Conservation (phyloP, 228 moss, liverwort and hornwort genomes). For the Sphagnum magellanicum region DNA sequence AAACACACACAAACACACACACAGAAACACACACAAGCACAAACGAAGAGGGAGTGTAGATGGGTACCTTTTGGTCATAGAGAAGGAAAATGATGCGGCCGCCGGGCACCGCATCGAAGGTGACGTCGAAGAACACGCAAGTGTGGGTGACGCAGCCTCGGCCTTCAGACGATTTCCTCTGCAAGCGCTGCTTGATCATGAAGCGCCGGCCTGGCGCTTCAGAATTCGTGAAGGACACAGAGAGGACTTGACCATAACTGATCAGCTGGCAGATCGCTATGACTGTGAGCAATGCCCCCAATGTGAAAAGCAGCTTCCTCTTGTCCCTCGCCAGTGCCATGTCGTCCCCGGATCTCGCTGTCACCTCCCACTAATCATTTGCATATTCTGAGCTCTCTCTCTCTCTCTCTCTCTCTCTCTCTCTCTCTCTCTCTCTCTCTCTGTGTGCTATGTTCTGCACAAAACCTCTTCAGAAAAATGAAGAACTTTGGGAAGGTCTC, state of each 20-base stretch:
- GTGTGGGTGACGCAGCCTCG: conserved; percentile 46
- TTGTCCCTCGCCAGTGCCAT: conserved; percentile 62
- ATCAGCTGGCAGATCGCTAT: conserved; percentile 50
- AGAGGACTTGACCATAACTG: conserved; percentile 30
- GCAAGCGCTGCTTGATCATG: conserved; percentile 1
- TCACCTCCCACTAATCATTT: too few species aligned
- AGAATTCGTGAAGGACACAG: neutral
- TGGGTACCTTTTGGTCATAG: conserved; percentile 45
- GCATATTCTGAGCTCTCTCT: too few species aligned
- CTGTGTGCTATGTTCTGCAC: too few species aligned
- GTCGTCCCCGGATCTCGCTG: neutral
- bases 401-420: too few species aligned
- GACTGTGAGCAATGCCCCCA: conserved; percentile 34
- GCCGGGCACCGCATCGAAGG: conserved; percentile 32
- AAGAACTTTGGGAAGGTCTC: too few species aligned
- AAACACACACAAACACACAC: too few species aligned
- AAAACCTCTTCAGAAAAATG: too few species aligned
- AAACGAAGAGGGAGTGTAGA: too few species aligned
- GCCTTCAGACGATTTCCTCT: conserved; percentile 15
- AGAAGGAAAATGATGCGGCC: conserved; percentile 72
- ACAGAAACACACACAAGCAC: too few species aligned
- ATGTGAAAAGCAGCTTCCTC: conserved; percentile 34
- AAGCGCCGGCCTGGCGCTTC: neutral
- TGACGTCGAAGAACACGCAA: conserved; percentile 65
- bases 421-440: too few species aligned